These are phyloP conservation scores for Dictyostelium citrinum DNA, from an alignment of 78 protist genomes.

Conservation along the genomic window DNA sequence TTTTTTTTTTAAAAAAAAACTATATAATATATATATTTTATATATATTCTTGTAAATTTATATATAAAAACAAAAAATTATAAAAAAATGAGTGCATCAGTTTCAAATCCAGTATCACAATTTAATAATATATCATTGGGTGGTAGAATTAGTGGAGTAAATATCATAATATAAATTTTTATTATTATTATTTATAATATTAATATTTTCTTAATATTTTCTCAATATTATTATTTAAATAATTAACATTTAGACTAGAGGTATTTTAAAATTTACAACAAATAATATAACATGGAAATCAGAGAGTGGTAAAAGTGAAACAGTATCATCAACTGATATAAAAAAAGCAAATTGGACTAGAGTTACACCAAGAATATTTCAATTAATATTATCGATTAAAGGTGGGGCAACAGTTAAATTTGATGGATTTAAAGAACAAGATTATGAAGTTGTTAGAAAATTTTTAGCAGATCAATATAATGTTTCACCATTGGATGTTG, in stretches of 20 bases:
- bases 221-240: neutral
- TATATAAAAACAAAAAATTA: neutral
- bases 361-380: slow-evolving; percentile 69
- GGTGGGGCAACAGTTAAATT: slow-evolving; percentile 37
- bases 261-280: slow-evolving; percentile 51
- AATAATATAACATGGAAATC: slow-evolving; percentile 34
- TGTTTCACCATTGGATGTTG: slow-evolving; percentile 7
- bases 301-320: slow-evolving; percentile 58
- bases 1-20: too few relatives aligned
- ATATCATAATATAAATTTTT: too few relatives aligned
- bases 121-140: slow-evolving; percentile 63
- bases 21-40: too few relatives aligned
- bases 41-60: neutral
- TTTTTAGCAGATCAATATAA: neutral
- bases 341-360: slow-evolving; percentile 43
- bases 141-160: slow-evolving; percentile 65
- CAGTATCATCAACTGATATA: neutral
- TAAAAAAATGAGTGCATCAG: neutral
- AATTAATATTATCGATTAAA: slow-evolving; percentile 10
- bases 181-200: neutral
- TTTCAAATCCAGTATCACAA: neutral
- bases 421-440: slow-evolving; percentile 81
- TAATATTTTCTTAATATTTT: neutral
- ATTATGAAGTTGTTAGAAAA: slow-evolving; percentile 18
- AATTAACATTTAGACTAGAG: slow-evolving; percentile 18